Evolutionary conservation across 306 rosid species (phyloP).

Genomic region (Quercus rubra): DNA sequence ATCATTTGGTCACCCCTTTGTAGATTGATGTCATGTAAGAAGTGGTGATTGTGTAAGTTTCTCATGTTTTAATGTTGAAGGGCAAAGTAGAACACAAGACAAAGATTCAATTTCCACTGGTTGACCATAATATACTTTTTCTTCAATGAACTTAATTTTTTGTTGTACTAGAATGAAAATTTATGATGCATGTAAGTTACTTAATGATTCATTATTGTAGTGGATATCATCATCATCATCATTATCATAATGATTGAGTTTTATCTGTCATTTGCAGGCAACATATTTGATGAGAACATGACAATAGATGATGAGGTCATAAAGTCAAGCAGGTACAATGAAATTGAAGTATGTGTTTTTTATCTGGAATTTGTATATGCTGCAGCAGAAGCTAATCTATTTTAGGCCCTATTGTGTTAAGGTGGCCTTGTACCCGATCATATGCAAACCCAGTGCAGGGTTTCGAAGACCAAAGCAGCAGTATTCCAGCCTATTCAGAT

Average conservation of each 20-base stretch:
- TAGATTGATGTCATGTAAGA: too few relatives aligned
- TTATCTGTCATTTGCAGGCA: conserved; percentile 23
- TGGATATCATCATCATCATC: not conserved
- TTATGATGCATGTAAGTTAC: not conserved
- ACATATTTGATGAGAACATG: conserved; percentile 34
- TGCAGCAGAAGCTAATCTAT: not conserved
- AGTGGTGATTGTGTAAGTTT: too few relatives aligned
- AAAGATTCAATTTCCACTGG: not conserved
- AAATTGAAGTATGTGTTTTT: not conserved
- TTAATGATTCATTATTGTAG: not conserved
- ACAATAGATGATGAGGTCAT: conserved; percentile 33
- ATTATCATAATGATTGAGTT: not conserved
- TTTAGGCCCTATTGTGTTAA: conserved; percentile 10
- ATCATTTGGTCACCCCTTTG: not conserved
- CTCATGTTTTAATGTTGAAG: too few relatives aligned
- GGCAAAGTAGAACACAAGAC: not conserved
- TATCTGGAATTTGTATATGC: not conserved
- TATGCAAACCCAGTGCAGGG: conserved; percentile 49
- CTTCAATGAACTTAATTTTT: not conserved
- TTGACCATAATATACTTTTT: not conserved
- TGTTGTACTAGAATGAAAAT: not conserved
- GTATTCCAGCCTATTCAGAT: conserved; percentile 9
- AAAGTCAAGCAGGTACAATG: conserved; percentile 49
- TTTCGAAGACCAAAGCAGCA: conserved; percentile 40
- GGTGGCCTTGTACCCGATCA: conserved; percentile 51